Percentiles rank a stretch among this genome's conserved stretches.
Evolutionary conservation across 2,329 filamentous ascomycete species (phyloP).

Genomic region (Nigrograna mackinnonii): DNA sequence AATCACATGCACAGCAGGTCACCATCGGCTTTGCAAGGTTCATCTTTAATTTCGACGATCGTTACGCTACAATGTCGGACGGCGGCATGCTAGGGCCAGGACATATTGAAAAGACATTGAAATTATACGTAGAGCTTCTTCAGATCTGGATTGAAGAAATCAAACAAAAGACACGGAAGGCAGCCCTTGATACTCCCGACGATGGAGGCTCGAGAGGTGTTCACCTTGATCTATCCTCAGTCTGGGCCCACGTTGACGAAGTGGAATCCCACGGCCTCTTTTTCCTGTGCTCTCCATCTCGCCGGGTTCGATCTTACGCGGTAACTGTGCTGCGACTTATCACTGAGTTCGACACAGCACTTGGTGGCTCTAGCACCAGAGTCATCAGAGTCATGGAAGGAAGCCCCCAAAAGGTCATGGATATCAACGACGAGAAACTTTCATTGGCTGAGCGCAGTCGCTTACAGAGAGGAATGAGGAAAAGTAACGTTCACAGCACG

Average conservation of each 20-base stretch:
- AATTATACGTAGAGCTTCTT: conserved; percentile 89
- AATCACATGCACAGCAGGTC: conserved; percentile 91
- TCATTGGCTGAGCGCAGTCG: conserved; percentile 91
- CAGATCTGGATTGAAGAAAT: conserved; percentile 99
- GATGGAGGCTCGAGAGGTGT: conserved; percentile 74
- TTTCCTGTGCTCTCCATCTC: conserved; percentile 94
- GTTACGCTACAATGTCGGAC: conserved; percentile 97
- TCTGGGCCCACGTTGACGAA: conserved; percentile 93
- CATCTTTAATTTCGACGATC: conserved; percentile 98
- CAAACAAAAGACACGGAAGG: conserved; percentile 79
- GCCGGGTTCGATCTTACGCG: conserved; percentile 84
- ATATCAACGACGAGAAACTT: conserved; percentile 88
- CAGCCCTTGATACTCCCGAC: conserved; percentile 61
- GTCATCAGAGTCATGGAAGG: conserved; percentile 93
- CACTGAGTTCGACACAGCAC: conserved; percentile 87
- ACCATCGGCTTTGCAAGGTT: conserved; percentile 96
- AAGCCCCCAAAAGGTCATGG: conserved; percentile 85
- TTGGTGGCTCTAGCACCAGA: conserved; percentile 78
- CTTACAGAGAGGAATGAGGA: conserved; percentile 85
- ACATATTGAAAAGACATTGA: conserved; percentile 92
- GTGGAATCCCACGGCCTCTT: conserved; percentile 96
- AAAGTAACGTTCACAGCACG: conserved; percentile 80
- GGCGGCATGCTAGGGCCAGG: conserved; percentile 92
- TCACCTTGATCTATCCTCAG: conserved; percentile 82
- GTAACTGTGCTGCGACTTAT: conserved; percentile 91